Evolutionary conservation across 371 early-diverging fungal species (phyloP), one percentile per base, ranked within the genome.

Genomic region (Blakeslea trispora): DNA sequence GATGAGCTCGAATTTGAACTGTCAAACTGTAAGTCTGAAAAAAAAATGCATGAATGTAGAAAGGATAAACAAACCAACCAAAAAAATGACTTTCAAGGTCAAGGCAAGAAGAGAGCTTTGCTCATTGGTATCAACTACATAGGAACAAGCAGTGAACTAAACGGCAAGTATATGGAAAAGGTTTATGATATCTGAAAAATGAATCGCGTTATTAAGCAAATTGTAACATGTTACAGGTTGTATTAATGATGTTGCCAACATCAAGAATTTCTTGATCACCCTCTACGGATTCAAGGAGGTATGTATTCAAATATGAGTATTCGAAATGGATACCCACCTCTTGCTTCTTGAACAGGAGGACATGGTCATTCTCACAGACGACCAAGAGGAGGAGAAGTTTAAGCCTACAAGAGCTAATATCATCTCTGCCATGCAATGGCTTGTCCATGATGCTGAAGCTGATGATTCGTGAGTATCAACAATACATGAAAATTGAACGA

Each of bases 41-140:
- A 18, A 7, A 21, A 19, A 8, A 18, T 2, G n/a, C n/a, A n/a
- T n/a, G n/a, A n/a, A n/a, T n/a, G n/a, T n/a, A n/a, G n/a, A n/a
- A n/a, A n/a, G n/a, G n/a, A n/a, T n/a, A n/a, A n/a, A n/a, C n/a
- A n/a, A n/a, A n/a, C n/a, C n/a, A n/a, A n/a, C n/a, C n/a, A n/a
- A n/a, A n/a, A n/a, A n/a, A n/a, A n/a, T n/a, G n/a, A n/a, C n/a
- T n/a, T 44, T 31, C 18, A 55, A 79, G 79, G 75, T 49, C 63
- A 59, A 28, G 90, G 92, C 28, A 77, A 86, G 53, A 91, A 89
- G 68, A 81, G 87, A 37, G 97, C 94, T 1, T 78, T 97, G 49
- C 77, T 97, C 34, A 84, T 97, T 52, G 97, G 97, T 40, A 94
- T 96, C 70, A 97, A 97, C 67, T 97, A 97, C 70, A 78, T 80